These are phyloP conservation scores for Ormosia emarginata DNA, from an alignment of 306 rosid species.

Conservation along the genomic window DNA sequence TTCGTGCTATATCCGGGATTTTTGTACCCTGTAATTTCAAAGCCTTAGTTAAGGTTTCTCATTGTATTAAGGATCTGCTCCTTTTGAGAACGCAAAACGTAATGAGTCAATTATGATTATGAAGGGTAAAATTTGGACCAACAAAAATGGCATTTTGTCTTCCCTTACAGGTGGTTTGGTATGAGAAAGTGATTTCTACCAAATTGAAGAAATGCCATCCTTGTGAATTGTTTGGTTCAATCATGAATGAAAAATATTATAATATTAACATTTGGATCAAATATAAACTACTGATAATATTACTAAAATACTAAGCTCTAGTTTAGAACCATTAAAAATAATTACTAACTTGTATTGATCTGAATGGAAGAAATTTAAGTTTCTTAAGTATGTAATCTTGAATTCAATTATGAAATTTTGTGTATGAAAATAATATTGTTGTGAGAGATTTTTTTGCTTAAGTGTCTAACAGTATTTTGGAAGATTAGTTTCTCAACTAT, in stretches of 20 bases:
- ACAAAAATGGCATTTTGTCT: background rate
- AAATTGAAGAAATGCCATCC: background rate
- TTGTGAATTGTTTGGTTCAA: background rate
- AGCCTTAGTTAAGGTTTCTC: background rate
- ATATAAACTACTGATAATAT: too few species aligned
- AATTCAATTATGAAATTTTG: too few species aligned
- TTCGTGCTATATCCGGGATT: background rate
- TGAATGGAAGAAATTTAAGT: too few species aligned
- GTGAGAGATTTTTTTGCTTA: too few species aligned
- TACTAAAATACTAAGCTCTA: too few species aligned
- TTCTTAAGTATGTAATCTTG: too few species aligned
- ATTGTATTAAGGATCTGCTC: background rate
- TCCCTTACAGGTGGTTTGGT: constrained; percentile 5
- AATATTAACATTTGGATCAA: too few species aligned
- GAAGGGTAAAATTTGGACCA: background rate
- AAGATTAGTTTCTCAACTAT: too few species aligned
- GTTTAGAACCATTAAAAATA: too few species aligned
- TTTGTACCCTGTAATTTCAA: background rate
- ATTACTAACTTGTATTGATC: too few species aligned
- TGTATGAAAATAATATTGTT: too few species aligned
- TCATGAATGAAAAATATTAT: background rate
- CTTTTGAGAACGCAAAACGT: background rate
- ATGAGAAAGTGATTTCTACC: constrained; percentile 13
- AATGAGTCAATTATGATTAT: background rate
- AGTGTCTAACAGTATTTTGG: too few species aligned